These are phyloP conservation scores for Aspergillus eucalypticola DNA, from an alignment of 2,329 filamentous ascomycete species.

Conservation along the genomic window DNA sequence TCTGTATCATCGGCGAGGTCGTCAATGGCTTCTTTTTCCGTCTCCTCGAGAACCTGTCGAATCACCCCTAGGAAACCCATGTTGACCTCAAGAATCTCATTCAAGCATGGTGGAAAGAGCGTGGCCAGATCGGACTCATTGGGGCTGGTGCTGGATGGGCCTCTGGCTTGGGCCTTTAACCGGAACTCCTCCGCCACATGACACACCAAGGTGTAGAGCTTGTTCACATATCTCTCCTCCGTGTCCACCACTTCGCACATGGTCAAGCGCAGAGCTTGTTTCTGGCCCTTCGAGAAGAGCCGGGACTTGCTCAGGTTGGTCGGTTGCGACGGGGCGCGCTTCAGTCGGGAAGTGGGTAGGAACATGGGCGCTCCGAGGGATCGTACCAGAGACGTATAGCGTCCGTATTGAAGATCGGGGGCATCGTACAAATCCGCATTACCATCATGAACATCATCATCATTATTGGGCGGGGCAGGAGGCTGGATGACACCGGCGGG, in stretches of 20 bases:
- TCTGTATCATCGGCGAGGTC: conserved; percentile 67
- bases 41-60: conserved; percentile 74
- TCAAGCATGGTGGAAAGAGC: conserved; percentile 78
- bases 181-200: conserved; percentile 80
- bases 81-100: conserved; percentile 79
- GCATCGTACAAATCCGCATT: conserved; percentile 44
- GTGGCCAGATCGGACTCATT: conserved; percentile 70
- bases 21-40: conserved; percentile 74
- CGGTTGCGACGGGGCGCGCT: conserved; percentile 83
- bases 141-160: conserved; percentile 66
- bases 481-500: conserved; percentile 71
- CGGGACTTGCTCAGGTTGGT: conserved; percentile 76
- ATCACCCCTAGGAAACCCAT: conserved; percentile 76
- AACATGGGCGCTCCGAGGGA: conserved; percentile 83
- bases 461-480: conserved; percentile 61
- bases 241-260: conserved; percentile 90
- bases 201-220: conserved; percentile 79
- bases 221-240: conserved; percentile 88
- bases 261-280: conserved; percentile 80
- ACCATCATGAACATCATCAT: conserved; percentile 65
- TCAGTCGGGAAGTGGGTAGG: conserved; percentile 78
- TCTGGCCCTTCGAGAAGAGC: conserved; percentile 77
- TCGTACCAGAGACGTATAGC: conserved; percentile 74
- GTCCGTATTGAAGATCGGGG: conserved; percentile 64
- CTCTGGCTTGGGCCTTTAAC: conserved; percentile 62